Conservation (phyloP, 139 green algal species). For the Picochlorum sp. region DNA sequence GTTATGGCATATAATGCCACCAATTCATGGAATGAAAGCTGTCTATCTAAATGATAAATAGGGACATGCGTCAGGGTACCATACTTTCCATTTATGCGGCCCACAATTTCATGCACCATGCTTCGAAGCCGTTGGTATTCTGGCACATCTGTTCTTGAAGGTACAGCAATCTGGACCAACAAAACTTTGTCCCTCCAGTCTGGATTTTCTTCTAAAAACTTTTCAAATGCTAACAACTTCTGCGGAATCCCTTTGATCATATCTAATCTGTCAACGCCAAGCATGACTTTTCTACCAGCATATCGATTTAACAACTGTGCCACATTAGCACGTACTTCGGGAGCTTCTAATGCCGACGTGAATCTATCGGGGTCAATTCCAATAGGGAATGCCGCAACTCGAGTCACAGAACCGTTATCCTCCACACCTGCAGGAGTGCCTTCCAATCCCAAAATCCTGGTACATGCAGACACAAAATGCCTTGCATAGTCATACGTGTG, state of each 20-base stretch:
- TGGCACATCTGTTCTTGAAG: slow-evolving; percentile 87
- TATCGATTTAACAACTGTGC: slow-evolving; percentile 83
- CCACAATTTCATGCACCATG: slow-evolving; percentile 98
- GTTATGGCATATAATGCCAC: slow-evolving; percentile 91
- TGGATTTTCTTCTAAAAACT: slow-evolving; percentile 93
- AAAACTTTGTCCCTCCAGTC: slow-evolving; percentile 93
- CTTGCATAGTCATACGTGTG: slow-evolving; percentile 93
- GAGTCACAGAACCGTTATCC: slow-evolving; percentile 78
- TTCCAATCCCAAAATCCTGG: slow-evolving; percentile 87
- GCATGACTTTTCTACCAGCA: slow-evolving; percentile 87
- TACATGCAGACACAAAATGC: slow-evolving; percentile 89
- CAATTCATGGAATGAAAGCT: slow-evolving; percentile 89
- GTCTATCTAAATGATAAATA: slow-evolving; percentile 94
- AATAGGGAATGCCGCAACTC: slow-evolving; percentile 87
- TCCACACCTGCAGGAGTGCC: slow-evolving; percentile 83
- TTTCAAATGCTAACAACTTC: slow-evolving; percentile 99
- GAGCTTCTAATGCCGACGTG: slow-evolving; percentile 66
- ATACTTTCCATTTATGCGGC: slow-evolving; percentile 96
- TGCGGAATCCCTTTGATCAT: slow-evolving; percentile 99
- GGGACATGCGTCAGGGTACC: slow-evolving; percentile 93
- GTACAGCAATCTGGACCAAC: slow-evolving; percentile 98
- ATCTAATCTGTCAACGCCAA: slow-evolving; percentile 97
- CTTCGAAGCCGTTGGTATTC: slow-evolving; percentile 89
- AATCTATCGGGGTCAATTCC: slow-evolving; percentile 98
- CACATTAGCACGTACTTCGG: slow-evolving; percentile 80